phyloP scores from a whole-genome alignment of 176 grass and related monocot species.

The Urochloa ruziziensis region DNA sequence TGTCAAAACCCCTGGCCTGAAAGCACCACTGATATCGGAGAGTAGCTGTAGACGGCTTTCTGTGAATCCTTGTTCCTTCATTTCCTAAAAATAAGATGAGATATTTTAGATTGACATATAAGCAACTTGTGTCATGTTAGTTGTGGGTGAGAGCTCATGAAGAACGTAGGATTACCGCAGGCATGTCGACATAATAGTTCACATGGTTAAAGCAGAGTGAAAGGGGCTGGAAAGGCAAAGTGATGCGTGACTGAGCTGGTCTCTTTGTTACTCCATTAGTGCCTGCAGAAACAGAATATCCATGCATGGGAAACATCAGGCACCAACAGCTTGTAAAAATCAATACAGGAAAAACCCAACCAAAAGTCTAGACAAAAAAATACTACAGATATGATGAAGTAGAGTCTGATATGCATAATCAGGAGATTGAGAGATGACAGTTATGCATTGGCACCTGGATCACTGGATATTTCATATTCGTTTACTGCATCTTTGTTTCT shows the following conservation, averaged over 20 bases:
- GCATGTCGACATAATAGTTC: conserved; percentile 90
- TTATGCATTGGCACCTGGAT: neutral
- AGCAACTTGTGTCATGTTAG: neutral
- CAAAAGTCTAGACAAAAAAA: neutral
- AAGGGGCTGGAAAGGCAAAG: conserved; percentile 84
- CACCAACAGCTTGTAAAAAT: neutral
- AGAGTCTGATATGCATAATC: conserved; percentile 5
- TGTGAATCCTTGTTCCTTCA: conserved; percentile 76
- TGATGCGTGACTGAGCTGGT: conserved; percentile 34
- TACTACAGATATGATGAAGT: neutral
- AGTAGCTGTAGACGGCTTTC: conserved; percentile 72
- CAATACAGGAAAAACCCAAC: neutral
- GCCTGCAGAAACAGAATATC: conserved; percentile 9
- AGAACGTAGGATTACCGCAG: conserved; percentile 55
- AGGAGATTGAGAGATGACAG: conserved; percentile 16
- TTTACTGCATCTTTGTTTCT: conserved; percentile 5
- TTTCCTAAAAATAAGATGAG: conserved; percentile 58
- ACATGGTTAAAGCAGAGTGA: conserved; percentile 80
- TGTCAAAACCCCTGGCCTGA: conserved; percentile 79
- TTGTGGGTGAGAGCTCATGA: neutral
- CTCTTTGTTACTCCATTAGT: conserved; percentile 12
- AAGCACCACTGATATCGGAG: conserved; percentile 82
- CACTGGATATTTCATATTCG: neutral
- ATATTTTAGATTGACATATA: neutral
- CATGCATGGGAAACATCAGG: neutral